These are phyloP conservation scores for Coelastrella sp. DNA, from an alignment of 139 green algal species.

Conservation along the genomic window DNA sequence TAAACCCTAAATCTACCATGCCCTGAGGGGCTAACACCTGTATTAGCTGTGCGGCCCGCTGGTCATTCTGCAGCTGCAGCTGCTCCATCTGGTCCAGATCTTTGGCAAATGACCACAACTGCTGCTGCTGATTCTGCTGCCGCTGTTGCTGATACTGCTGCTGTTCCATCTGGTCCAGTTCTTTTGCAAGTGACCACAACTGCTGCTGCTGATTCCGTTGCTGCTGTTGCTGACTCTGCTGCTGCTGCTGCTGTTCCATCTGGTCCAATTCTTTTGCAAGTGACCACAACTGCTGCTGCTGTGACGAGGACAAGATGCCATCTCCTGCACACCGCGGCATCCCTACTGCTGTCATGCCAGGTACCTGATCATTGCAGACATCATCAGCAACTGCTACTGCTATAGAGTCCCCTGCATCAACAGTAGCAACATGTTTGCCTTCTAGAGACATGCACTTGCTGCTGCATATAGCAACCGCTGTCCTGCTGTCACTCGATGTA, in stretches of 20 bases:
- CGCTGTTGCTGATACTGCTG: not conserved
- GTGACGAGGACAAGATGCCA: not conserved
- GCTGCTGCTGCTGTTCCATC: not conserved
- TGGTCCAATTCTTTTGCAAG: not conserved
- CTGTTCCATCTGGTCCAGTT: not conserved
- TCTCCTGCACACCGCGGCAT: not conserved
- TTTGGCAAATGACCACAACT: not conserved
- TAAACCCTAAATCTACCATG: not conserved
- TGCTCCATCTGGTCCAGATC: not conserved
- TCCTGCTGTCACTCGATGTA: not conserved
- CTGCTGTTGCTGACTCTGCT: not conserved
- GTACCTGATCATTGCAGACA: no score
- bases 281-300: not conserved
- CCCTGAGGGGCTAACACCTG: not conserved
- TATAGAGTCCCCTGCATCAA: no score
- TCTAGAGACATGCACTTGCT: not conserved
- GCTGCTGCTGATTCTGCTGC: not conserved
- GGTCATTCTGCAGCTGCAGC: not conserved
- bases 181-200: not conserved
- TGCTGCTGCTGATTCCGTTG: not conserved
- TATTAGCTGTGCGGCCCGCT: not conserved
- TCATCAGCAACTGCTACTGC: no score
- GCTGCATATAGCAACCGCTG: not conserved
- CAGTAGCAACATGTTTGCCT: no score
- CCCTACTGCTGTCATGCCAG: no score